These are phyloP conservation scores for Puccinia polysora DNA, from an alignment of 1,284 basidiomycete genomes.

Conservation along the genomic window DNA sequence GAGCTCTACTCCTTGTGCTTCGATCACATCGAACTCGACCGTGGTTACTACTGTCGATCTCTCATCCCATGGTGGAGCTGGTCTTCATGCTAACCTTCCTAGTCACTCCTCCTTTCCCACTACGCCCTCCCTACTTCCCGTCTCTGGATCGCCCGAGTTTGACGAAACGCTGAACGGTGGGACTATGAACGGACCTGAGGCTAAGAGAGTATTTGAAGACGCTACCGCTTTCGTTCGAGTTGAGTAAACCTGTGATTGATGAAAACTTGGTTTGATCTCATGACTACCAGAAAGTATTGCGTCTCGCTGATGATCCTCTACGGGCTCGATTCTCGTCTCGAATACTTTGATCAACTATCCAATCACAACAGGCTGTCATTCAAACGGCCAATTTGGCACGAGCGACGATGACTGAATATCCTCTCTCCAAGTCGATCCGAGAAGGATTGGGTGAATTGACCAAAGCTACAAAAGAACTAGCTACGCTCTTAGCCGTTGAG, in stretches of 20 bases:
- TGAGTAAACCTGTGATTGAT: slow-evolving; percentile 51
- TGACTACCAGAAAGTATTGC: slow-evolving; percentile 49
- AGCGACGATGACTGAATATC: slow-evolving; percentile 53
- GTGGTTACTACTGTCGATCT: too few relatives aligned
- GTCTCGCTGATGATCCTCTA: too few relatives aligned
- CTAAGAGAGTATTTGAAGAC: slow-evolving; percentile 33
- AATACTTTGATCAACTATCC: neutral
- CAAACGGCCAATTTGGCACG: slow-evolving; percentile 55
- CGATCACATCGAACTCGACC: too few relatives aligned
- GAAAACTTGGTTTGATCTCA: slow-evolving; percentile 52
- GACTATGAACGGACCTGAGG: slow-evolving; percentile 4
- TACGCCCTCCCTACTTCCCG: neutral
- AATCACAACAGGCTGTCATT: slow-evolving; percentile 55
- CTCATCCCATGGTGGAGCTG: too few relatives aligned
- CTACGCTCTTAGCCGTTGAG: slow-evolving; percentile 54
- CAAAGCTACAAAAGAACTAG: slow-evolving; percentile 56
- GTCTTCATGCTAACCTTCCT: too few relatives aligned
- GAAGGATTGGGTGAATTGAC: slow-evolving; percentile 54
- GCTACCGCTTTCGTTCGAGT: slow-evolving; percentile 40
- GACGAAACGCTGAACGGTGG: neutral
- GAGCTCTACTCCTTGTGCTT: too few relatives aligned
- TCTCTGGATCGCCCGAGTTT: neutral
- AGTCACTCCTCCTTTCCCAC: too few relatives aligned
- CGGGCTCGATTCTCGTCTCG: slow-evolving; percentile 47
- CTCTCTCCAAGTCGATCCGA: slow-evolving; percentile 48